Percentiles rank a stretch among this genome's conserved stretches.
Conservation (phyloP, 2,329 filamentous ascomycete species). For the Arthrobotrys conoides region DNA sequence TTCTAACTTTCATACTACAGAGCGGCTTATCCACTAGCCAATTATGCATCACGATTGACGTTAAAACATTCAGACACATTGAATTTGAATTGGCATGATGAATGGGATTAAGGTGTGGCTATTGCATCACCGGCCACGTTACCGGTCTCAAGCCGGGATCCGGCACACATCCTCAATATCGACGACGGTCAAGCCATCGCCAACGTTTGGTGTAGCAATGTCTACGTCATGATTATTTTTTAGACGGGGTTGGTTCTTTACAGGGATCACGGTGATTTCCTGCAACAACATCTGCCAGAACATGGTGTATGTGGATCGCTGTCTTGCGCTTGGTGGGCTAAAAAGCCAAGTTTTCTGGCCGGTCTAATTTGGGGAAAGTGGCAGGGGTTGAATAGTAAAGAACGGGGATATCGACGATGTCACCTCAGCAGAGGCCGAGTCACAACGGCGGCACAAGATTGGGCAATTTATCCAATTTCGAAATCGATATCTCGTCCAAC, state of each 20-base stretch:
- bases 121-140: constrained; percentile 16
- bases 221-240: constrained; percentile 20
- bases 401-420: constrained; percentile 31
- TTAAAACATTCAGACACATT: background rate
- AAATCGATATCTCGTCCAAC: background rate
- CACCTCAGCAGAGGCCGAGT: background rate
- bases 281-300: background rate
- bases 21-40: background rate
- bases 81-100: background rate
- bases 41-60: background rate
- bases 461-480: constrained; percentile 1
- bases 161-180: constrained; percentile 8
- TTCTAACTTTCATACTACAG: background rate
- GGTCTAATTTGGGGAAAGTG: constrained; percentile 24
- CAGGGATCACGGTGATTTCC: constrained; percentile 12
- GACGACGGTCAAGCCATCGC: constrained; percentile 17
- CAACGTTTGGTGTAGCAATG: background rate
- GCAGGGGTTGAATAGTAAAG: constrained; percentile 17
- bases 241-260: background rate
- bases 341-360: constrained; percentile 6
- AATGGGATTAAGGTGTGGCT: constrained; percentile 18
- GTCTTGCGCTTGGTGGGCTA: constrained; percentile 10
- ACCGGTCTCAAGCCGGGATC: constrained; percentile 16
- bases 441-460: constrained; percentile 1
- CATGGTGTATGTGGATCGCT: constrained; percentile 3